Conservation (phyloP, 164 flowering plant genomes). For the Dillenia turbinata region DNA sequence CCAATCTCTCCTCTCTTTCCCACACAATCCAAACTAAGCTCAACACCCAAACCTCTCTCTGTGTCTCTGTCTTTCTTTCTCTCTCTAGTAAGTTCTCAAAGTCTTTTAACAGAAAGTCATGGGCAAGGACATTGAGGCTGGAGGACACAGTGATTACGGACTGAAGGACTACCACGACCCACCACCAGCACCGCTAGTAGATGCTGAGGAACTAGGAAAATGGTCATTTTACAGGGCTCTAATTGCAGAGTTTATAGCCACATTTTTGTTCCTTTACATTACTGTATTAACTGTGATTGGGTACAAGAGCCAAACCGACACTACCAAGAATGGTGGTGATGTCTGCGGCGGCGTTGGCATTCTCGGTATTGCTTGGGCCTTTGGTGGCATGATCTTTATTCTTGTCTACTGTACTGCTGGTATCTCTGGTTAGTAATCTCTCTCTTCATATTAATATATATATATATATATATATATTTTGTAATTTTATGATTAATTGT, state of each 20-base stretch:
- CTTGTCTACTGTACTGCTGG: slow-evolving; percentile 80
- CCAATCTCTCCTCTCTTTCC: neutral
- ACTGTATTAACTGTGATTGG: slow-evolving; percentile 63
- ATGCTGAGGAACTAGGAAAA: slow-evolving; percentile 33
- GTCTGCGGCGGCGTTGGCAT: slow-evolving; percentile 59
- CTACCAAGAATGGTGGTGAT: slow-evolving; percentile 10
- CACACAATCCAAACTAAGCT: no score
- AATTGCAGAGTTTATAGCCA: slow-evolving; percentile 67
- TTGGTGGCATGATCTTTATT: slow-evolving; percentile 69
- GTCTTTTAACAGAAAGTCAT: slow-evolving; percentile 13
- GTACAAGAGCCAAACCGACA: slow-evolving; percentile 38
- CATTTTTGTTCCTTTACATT: slow-evolving; percentile 57
- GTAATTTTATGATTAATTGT: no score
- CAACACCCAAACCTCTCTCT: neutral
- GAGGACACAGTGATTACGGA: slow-evolving; percentile 22
- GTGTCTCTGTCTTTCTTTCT: neutral
- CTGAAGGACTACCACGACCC: slow-evolving; percentile 67
- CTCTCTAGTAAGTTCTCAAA: neutral
- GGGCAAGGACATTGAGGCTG: slow-evolving; percentile 46
- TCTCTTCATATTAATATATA: no score
- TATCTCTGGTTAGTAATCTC: slow-evolving; percentile 39
- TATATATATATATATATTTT: no score
- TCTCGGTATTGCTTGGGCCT: slow-evolving; percentile 75
- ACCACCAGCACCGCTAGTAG: slow-evolving; percentile 56
- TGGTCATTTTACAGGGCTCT: slow-evolving; percentile 72